These are phyloP conservation scores for Lophiotrema nucula DNA, from an alignment of 495 filamentous ascomycete species.

Conservation along the genomic window DNA sequence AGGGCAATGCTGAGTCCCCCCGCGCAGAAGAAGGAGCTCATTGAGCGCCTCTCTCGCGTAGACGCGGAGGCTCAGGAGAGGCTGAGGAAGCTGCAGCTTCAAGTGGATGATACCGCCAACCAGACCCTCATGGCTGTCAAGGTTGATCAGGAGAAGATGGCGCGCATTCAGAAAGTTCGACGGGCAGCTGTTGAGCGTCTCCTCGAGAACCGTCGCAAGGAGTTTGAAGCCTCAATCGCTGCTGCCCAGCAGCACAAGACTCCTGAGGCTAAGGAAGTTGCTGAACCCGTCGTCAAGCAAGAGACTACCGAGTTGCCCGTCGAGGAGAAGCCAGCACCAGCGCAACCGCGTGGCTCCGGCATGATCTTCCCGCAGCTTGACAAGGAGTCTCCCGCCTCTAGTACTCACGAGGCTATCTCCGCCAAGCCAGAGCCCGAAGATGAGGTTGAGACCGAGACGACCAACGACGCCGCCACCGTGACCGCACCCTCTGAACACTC, in stretches of 20 bases:
- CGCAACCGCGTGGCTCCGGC: slow-evolving; percentile 53
- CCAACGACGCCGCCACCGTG: slow-evolving; percentile 4
- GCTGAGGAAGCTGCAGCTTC: slow-evolving; percentile 24
- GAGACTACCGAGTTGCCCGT: slow-evolving; percentile 21
- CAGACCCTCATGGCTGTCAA: background rate
- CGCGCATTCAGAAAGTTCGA: slow-evolving; percentile 15
- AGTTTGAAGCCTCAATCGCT: background rate
- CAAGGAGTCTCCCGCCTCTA: slow-evolving; percentile 84
- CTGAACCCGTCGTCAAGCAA: slow-evolving; percentile 18
- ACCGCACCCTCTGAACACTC: slow-evolving; percentile 10
- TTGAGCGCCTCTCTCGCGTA: slow-evolving; percentile 21
- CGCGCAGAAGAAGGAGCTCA: slow-evolving; percentile 8
- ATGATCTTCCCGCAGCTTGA: slow-evolving; percentile 98
- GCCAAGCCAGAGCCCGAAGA: slow-evolving; percentile 27
- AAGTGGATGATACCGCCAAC: slow-evolving; percentile 17
- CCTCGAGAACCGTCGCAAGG: slow-evolving; percentile 20
- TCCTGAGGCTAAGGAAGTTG: slow-evolving; percentile 1
- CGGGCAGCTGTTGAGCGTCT: slow-evolving; percentile 15
- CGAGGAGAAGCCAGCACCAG: slow-evolving; percentile 28
- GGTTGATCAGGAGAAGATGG: slow-evolving; percentile 35
- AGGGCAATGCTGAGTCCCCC: background rate
- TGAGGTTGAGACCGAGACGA: slow-evolving; percentile 6
- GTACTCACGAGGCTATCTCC: slow-evolving; percentile 61
- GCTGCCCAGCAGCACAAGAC: background rate
- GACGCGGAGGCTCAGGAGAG: slow-evolving; percentile 25